Evolutionary conservation across 2,329 filamentous ascomycete species (phyloP).

Genomic region (Rhynchosporium graminicola): DNA sequence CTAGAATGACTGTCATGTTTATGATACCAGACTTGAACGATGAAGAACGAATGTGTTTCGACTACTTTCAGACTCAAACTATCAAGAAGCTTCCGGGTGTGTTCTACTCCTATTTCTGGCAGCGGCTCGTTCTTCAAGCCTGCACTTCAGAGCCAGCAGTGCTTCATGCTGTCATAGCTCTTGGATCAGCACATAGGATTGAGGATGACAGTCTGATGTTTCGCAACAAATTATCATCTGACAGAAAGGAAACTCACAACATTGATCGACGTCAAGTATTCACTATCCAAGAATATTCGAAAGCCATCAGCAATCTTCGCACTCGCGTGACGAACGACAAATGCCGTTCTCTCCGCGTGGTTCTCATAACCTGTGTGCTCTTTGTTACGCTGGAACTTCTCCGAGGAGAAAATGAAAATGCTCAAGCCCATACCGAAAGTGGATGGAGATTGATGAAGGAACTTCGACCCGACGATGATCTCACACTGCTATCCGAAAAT

Average conservation of each 20-base stretch:
- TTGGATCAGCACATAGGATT: slow-evolving; percentile 14
- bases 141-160: slow-evolving; percentile 49
- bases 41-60: slow-evolving; percentile 49
- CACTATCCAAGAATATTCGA: slow-evolving; percentile 17
- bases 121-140: slow-evolving; percentile 58
- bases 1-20: neutral
- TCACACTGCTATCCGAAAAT: neutral
- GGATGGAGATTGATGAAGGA: slow-evolving; percentile 14
- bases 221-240: neutral
- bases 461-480: neutral
- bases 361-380: slow-evolving; percentile 22
- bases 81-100: slow-evolving; percentile 63
- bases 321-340: slow-evolving; percentile 1
- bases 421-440: slow-evolving; percentile 8
- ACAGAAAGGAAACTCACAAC: neutral
- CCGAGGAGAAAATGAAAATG: slow-evolving; percentile 7
- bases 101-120: slow-evolving; percentile 65
- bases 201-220: slow-evolving; percentile 12
- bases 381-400: slow-evolving; percentile 17
- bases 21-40: neutral
- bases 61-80: slow-evolving; percentile 59
- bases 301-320: slow-evolving; percentile 11
- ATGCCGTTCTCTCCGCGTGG: slow-evolving; percentile 11
- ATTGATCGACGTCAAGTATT: slow-evolving; percentile 4
- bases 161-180: slow-evolving; percentile 22